A percentile compares a stretch with the other conserved stretches of the same genome.
phyloP scores from a whole-genome alignment of 495 filamentous ascomycete species.

The Hyaloscypha bicolor region DNA sequence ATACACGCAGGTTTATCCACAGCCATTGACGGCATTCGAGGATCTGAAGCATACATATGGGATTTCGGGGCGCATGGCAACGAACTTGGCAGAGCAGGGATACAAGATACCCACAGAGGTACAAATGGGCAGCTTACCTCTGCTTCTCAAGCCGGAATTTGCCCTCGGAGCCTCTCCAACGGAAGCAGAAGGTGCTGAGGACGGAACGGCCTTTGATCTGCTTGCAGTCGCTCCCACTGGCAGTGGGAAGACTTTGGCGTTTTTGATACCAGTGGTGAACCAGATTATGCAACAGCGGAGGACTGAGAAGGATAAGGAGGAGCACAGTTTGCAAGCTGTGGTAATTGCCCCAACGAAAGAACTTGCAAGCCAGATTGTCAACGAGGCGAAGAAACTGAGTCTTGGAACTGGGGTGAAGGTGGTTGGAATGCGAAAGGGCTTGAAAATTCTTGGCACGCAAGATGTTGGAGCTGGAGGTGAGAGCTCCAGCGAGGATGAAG shows the following conservation, averaged over 20 bases:
- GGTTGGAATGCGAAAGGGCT: constrained; percentile 81
- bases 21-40: constrained; percentile 76
- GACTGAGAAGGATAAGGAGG: constrained; percentile 38
- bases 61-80: constrained; percentile 67
- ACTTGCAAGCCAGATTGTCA: constrained; percentile 87
- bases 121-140: constrained; percentile 81
- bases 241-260: constrained; percentile 95
- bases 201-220: constrained; percentile 60
- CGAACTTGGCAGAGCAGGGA: constrained; percentile 81
- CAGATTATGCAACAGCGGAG: constrained; percentile 57
- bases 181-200: constrained; percentile 33
- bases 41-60: constrained; percentile 70
- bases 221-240: constrained; percentile 91
- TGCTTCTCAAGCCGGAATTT: constrained; percentile 61
- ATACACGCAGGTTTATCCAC: constrained; percentile 60
- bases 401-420: constrained; percentile 78
- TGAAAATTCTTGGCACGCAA: constrained; percentile 58
- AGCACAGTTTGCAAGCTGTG: constrained; percentile 64
- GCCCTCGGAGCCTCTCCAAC: constrained; percentile 39
- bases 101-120: constrained; percentile 91
- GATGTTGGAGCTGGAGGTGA: constrained; percentile 26
- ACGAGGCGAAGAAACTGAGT: constrained; percentile 83
- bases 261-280: constrained; percentile 84
- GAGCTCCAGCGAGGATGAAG: constrained; percentile 43
- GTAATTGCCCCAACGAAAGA: constrained; percentile 92